Evolutionary conservation across 805 yeast genomes (phyloP).

Genomic region (Yueomyces sp.): DNA sequence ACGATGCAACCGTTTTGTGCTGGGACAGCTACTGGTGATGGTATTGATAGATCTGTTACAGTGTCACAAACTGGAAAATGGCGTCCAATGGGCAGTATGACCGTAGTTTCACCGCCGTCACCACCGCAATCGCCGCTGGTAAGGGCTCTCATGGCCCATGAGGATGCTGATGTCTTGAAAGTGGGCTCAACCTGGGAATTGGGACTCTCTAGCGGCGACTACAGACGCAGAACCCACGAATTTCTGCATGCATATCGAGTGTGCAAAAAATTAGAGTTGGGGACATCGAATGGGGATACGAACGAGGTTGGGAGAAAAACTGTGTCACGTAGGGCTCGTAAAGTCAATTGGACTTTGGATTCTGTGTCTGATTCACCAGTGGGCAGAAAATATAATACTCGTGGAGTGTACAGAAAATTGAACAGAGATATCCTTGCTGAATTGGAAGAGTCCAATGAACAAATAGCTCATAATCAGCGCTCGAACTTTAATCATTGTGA

Average conservation of each 20-base stretch:
- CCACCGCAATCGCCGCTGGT: constrained; percentile 8
- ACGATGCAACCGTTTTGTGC: too few species aligned
- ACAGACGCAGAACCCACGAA: constrained; percentile 7
- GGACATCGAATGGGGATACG: too few species aligned
- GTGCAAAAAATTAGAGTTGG: not conserved
- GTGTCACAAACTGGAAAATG: too few species aligned
- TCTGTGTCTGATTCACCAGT: constrained; percentile 4
- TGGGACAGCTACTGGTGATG: too few species aligned
- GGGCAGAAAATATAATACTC: constrained; percentile 11
- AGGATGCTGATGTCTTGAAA: constrained; percentile 4
- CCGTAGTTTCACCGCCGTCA: constrained; percentile 19
- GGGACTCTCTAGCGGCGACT: constrained; percentile 6
- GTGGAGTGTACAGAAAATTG: constrained; percentile 6
- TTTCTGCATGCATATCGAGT: constrained; percentile 17
- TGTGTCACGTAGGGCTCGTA: not conserved
- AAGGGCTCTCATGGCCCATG: not conserved
- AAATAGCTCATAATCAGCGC: not conserved
- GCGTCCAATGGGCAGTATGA: too few species aligned
- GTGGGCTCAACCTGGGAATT: constrained; percentile 12
- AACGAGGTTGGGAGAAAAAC: constrained; percentile 3
- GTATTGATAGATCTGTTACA: too few species aligned
- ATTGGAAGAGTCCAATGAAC: not conserved
- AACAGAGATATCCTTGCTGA: not conserved
- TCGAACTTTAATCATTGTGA: too few species aligned
- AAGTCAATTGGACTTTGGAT: not conserved